These are phyloP conservation scores for Calonectria fujianensis DNA, from an alignment of 2,329 filamentous ascomycete species.

Conservation along the genomic window DNA sequence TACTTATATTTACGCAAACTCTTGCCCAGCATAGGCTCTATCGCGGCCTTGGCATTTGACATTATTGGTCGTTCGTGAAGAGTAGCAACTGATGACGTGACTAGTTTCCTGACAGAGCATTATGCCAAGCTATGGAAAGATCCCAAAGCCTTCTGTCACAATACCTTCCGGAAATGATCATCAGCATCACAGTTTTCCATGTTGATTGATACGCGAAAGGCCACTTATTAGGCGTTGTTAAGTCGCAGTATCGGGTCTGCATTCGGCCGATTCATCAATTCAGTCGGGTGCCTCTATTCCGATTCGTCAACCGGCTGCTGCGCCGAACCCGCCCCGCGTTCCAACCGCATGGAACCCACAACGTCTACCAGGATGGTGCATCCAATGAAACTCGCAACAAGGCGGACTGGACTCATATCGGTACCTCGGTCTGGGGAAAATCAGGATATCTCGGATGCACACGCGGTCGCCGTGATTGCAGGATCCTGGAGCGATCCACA, in stretches of 20 bases:
- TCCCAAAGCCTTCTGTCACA: background rate
- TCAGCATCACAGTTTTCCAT: background rate
- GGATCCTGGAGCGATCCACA: background rate
- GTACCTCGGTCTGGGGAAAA: background rate
- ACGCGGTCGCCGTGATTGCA: background rate
- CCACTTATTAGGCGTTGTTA: background rate
- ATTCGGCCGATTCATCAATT: background rate
- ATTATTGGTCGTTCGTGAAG: background rate
- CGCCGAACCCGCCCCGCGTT: background rate
- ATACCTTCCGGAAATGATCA: slow-evolving; percentile 14
- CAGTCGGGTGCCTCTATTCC: background rate
- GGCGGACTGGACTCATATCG: background rate
- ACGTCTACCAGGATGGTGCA: background rate
- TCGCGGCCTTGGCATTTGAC: background rate
- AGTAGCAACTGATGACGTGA: background rate
- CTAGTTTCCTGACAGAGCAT: background rate
- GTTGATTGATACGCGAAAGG: background rate
- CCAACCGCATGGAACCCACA: background rate
- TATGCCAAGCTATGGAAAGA: background rate
- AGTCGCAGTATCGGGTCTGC: background rate
- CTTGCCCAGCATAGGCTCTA: background rate
- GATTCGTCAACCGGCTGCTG: background rate
- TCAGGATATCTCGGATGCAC: background rate
- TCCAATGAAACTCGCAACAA: background rate
- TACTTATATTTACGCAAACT: background rate